These are phyloP conservation scores for Fusarium solani-melongenae DNA, from an alignment of 2,329 filamentous ascomycete genomes.

Conservation along the genomic window DNA sequence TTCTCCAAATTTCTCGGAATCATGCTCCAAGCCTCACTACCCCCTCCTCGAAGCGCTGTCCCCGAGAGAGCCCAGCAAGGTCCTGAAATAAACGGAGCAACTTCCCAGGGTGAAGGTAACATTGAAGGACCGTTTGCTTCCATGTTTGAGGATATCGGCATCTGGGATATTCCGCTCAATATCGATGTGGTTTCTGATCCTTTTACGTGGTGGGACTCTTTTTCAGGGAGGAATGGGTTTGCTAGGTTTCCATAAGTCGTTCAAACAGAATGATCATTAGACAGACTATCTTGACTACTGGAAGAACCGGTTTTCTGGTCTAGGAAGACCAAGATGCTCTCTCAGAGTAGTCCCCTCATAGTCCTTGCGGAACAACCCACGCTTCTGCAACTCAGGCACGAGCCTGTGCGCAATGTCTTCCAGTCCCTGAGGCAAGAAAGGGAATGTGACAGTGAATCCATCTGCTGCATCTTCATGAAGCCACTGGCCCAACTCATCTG, in stretches of 20 bases:
- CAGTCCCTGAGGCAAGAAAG: conserved; percentile 61
- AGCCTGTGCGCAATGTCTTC: conserved; percentile 59
- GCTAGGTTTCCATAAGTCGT: neutral
- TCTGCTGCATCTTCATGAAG: conserved; percentile 59
- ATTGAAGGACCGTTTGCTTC: neutral
- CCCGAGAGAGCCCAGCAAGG: neutral
- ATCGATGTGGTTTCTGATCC: conserved; percentile 20
- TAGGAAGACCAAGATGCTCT: conserved; percentile 64
- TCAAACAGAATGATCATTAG: neutral
- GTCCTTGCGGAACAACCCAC: conserved; percentile 62
- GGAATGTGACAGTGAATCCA: conserved; percentile 63
- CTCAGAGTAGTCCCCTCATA: conserved; percentile 64
- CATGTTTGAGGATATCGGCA: conserved; percentile 1
- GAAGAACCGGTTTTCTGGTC: conserved; percentile 56
- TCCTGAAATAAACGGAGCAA: neutral
- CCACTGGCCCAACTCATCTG: conserved; percentile 62
- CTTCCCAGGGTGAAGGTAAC: neutral
- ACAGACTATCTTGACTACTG: neutral
- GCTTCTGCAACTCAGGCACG: conserved; percentile 62
- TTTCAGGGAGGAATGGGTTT: neutral
- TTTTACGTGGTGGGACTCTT: conserved; percentile 23
- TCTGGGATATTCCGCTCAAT: conserved; percentile 9
- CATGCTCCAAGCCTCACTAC: conserved; percentile 6
- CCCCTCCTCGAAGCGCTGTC: neutral
- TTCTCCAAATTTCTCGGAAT: conserved; percentile 29